Percentiles rank a stretch among this genome's conserved stretches.
Evolutionary conservation across 345 rosid genomes (phyloP).

Genomic region (Cardamine chenopodiifolia): DNA sequence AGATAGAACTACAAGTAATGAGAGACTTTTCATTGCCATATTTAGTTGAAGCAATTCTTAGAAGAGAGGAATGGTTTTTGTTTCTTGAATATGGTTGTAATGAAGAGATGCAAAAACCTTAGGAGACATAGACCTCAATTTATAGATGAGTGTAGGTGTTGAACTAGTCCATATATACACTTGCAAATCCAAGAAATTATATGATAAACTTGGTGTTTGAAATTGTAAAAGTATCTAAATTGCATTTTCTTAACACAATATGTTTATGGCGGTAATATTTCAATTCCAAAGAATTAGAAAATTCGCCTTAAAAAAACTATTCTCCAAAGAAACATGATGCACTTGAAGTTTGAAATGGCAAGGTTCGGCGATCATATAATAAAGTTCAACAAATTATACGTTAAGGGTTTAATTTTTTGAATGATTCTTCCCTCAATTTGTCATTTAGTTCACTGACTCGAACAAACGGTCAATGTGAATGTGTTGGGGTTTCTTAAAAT

Average conservation of each 20-base stretch:
- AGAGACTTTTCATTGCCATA: slow-evolving; percentile 6
- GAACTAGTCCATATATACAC: not conserved
- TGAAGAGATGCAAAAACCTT: not conserved
- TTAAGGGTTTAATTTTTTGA: not conserved
- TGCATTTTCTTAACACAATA: not conserved
- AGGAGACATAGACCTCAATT: not conserved
- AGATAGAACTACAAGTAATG: not conserved
- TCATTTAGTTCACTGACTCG: not conserved
- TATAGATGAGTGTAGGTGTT: not conserved
- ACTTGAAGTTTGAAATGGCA: slow-evolving; percentile 5
- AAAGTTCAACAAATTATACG: not conserved
- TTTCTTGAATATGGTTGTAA: not conserved
- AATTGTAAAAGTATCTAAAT: not conserved
- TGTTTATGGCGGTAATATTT: not conserved
- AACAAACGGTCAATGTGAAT: not conserved
- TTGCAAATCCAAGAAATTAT: no score
- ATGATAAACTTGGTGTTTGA: not conserved
- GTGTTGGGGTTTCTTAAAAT: not conserved
- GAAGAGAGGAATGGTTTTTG: not conserved
- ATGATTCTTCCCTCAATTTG: not conserved
- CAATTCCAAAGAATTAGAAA: not conserved
- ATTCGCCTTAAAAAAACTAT: not conserved
- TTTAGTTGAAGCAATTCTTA: no score
- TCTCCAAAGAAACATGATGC: not conserved
- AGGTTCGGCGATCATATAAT: not conserved